Percentiles rank a stretch among this genome's conserved stretches.
These are phyloP conservation scores for Yueomyces sinensis DNA, from an alignment of 805 yeast genomes.

Conservation along the genomic window DNA sequence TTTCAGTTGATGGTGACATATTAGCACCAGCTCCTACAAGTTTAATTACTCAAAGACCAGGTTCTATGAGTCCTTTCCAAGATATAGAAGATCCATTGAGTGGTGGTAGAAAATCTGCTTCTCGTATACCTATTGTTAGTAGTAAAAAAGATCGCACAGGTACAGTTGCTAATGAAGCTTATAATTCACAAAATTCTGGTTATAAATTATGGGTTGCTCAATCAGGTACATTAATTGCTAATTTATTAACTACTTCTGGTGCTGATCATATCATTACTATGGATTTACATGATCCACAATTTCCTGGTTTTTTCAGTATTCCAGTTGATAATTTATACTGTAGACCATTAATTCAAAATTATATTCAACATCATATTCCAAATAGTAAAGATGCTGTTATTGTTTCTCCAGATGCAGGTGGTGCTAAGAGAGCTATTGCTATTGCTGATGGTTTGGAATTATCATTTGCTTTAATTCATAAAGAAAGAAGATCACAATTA, in stretches of 20 bases:
- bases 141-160: constrained; percentile 19
- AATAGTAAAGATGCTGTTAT: constrained; percentile 72
- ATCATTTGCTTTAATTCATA: constrained; percentile 89
- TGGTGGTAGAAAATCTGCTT: constrained; percentile 8
- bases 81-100: constrained; percentile 4
- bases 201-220: constrained; percentile 94
- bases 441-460: constrained; percentile 83
- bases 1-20: constrained; percentile 38
- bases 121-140: constrained; percentile 26
- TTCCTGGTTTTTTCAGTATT: constrained; percentile 92
- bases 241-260: constrained; percentile 78
- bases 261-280: constrained; percentile 94
- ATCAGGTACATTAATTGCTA: constrained; percentile 84
- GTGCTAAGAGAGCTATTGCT: constrained; percentile 93
- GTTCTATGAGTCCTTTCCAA: constrained; percentile 10
- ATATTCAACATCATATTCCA: constrained; percentile 68
- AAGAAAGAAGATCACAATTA: constrained; percentile 57
- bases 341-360: constrained; percentile 75
- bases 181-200: constrained; percentile 40
- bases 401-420: constrained; percentile 98
- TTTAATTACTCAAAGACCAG: constrained; percentile 15
- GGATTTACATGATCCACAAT: constrained; percentile 97
- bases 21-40: constrained; percentile 27
- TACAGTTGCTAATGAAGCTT: constrained; percentile 22
- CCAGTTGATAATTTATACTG: constrained; percentile 92